These are phyloP conservation scores for Alternaria sp. DNA, from an alignment of 2,329 filamentous ascomycete species.

Conservation along the genomic window DNA sequence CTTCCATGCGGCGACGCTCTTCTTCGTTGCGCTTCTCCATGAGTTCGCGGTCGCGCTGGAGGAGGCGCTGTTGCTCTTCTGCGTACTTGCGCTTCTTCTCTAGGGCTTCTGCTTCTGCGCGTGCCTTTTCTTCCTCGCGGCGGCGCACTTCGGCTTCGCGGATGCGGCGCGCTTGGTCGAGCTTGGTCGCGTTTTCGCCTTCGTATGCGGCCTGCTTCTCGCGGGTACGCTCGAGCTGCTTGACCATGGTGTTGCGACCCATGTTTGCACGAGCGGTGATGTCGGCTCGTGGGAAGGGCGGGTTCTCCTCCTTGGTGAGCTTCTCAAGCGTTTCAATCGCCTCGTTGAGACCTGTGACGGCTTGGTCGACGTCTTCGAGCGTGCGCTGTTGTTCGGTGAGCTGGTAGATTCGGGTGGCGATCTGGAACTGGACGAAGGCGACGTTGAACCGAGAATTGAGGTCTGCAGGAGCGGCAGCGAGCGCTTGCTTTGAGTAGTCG, in stretches of 20 bases:
- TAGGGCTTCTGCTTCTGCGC: conserved; percentile 70
- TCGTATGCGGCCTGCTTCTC: conserved; percentile 90
- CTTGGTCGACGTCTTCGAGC: conserved; percentile 79
- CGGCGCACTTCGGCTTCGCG: conserved; percentile 80
- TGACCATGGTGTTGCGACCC: conserved; percentile 92
- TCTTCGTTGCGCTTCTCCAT: conserved; percentile 75
- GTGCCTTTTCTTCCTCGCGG: conserved; percentile 77
- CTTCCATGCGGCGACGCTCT: conserved; percentile 68
- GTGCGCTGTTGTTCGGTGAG: conserved; percentile 79
- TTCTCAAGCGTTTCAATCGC: conserved; percentile 75
- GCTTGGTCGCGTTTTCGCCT: conserved; percentile 86
- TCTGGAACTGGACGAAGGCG: conserved; percentile 94
- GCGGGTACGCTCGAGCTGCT: conserved; percentile 85
- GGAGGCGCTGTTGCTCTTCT: conserved; percentile 84
- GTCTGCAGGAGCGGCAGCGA: conserved; percentile 80
- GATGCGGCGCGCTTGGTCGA: conserved; percentile 78
- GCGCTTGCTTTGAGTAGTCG: conserved; percentile 71
- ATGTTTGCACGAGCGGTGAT: conserved; percentile 96
- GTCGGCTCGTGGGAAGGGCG: conserved; percentile 89
- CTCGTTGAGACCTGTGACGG: conserved; percentile 79
- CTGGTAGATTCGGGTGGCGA: conserved; percentile 79
- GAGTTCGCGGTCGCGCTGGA: conserved; percentile 73
- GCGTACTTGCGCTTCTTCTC: conserved; percentile 81
- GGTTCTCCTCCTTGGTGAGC: conserved; percentile 66
- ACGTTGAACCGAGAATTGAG: conserved; percentile 97